Conservation (phyloP, 805 yeast species). For the Wilhelminamyces savonicus region DNA sequence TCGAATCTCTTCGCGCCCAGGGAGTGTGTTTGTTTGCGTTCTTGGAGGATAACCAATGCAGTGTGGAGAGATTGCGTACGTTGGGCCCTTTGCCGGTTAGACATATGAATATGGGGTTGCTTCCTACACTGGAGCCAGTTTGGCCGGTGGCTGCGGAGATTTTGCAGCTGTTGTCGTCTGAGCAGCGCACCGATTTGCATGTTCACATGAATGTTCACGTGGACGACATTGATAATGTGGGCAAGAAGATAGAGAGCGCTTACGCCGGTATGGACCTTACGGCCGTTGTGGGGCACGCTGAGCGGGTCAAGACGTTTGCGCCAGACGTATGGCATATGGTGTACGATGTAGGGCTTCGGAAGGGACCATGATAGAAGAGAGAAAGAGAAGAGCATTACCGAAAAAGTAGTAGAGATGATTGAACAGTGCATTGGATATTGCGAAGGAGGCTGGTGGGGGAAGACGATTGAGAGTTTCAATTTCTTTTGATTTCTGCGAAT, state of each 20-base stretch:
- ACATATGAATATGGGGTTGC: constrained; percentile 72
- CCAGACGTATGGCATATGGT: constrained; percentile 83
- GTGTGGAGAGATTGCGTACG: too few species aligned
- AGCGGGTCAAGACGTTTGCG: constrained; percentile 76
- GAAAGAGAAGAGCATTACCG: too few species aligned
- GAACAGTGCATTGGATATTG: too few species aligned
- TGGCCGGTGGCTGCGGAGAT: constrained; percentile 46
- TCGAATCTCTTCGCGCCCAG: too few species aligned
- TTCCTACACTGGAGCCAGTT: constrained; percentile 63
- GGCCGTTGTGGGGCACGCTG: constrained; percentile 35
- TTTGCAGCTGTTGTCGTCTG: too few species aligned
- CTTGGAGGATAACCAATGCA: constrained; percentile 2
- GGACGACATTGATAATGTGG: constrained; percentile 30
- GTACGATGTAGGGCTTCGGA: constrained; percentile 22
- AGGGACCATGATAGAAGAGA: too few species aligned
- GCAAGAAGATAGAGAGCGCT: constrained; percentile 11
- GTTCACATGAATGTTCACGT: constrained; percentile 70
- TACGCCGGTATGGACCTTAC: constrained; percentile 1
- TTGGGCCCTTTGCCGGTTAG: constrained; percentile 32
- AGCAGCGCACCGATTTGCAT: constrained; percentile 40
- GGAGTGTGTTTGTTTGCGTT: too few species aligned
- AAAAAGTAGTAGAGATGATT: too few species aligned
- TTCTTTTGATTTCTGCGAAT: too few species aligned
- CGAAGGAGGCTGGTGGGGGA: too few species aligned
- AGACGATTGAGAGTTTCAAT: too few species aligned